Conservation (phyloP, 176 grass and related monocot species). For the Chrysopogon serrulatus region DNA sequence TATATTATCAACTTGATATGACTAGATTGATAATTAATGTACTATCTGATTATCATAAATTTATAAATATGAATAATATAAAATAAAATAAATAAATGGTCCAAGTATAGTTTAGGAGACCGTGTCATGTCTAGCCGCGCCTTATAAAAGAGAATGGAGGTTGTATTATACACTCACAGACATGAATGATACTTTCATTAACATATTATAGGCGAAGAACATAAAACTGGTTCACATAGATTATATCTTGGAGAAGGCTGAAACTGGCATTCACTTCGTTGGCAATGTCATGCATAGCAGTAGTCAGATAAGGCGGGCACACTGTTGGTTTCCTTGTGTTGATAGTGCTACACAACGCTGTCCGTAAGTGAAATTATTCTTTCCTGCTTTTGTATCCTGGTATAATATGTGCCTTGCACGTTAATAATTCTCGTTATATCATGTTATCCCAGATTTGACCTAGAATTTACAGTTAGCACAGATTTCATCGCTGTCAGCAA, state of each 20-base stretch:
- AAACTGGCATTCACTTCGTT: constrained; percentile 88
- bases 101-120: too few species aligned
- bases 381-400: constrained; percentile 13
- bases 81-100: too few species aligned
- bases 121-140: too few species aligned
- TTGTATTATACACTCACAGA: neutral
- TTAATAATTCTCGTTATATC: constrained; percentile 2
- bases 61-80: too few species aligned
- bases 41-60: too few species aligned
- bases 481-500: constrained; percentile 92
- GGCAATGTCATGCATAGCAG: constrained; percentile 62
- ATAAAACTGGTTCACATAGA: constrained; percentile 80
- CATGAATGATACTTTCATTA: constrained; percentile 12
- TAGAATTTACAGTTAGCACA: constrained; percentile 84
- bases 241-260: constrained; percentile 80
- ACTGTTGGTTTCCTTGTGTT: constrained; percentile 97
- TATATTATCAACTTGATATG: too few species aligned
- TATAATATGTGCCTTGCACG: constrained; percentile 26
- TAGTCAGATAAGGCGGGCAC: constrained; percentile 71
- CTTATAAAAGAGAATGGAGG: too few species aligned
- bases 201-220: constrained; percentile 60
- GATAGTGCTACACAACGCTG: constrained; percentile 63
- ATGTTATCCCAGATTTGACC: constrained; percentile 75
- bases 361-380: constrained; percentile 59
- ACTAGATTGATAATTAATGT: too few species aligned